phyloP scores from a whole-genome alignment of 2,329 filamentous ascomycete species.

The Aspergillaceae sp. region DNA sequence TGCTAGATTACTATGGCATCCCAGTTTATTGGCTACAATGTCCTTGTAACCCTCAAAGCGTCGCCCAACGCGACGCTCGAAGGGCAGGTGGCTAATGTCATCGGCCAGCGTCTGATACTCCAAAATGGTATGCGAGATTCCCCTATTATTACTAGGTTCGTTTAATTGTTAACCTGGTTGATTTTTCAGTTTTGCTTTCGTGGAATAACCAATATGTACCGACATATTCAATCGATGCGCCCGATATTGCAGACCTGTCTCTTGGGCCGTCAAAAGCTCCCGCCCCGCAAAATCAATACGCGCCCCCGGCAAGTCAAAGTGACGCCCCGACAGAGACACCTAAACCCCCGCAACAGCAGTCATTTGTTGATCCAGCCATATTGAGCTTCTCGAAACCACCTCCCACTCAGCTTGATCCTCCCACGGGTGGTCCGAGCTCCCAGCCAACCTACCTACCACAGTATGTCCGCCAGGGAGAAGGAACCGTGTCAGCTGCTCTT shows the following conservation, averaged over 20 bases:
- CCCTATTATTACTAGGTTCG: background rate
- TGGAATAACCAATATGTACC: conserved; percentile 46
- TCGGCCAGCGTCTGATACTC: conserved; percentile 60
- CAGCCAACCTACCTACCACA: conserved; percentile 8
- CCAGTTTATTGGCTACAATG: conserved; percentile 67
- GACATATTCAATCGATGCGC: conserved; percentile 49
- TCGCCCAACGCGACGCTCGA: conserved; percentile 57
- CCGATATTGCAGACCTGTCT: conserved; percentile 50
- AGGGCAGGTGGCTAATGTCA: conserved; percentile 62
- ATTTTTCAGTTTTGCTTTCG: conserved; percentile 36
- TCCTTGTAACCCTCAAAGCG: conserved; percentile 61
- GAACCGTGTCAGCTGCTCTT: conserved; percentile 31
- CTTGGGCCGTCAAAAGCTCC: conserved; percentile 13
- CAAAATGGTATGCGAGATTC: conserved; percentile 53
- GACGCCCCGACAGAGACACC: conserved; percentile 4
- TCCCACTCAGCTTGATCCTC: conserved; percentile 7
- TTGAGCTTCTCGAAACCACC: conserved; percentile 52
- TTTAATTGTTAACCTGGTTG: conserved; percentile 8
- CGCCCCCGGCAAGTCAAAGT: conserved; percentile 10
- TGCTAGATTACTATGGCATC: conserved; percentile 48
- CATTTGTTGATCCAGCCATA: conserved; percentile 76
- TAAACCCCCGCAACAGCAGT: conserved; percentile 28
- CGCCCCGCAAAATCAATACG: conserved; percentile 11
- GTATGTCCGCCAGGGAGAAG: conserved; percentile 16
- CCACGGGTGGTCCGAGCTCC: conserved; percentile 20